Evolutionary conservation across 352 stramenopile genomes (phyloP).

Genomic region (Globisporangium viniferum): DNA sequence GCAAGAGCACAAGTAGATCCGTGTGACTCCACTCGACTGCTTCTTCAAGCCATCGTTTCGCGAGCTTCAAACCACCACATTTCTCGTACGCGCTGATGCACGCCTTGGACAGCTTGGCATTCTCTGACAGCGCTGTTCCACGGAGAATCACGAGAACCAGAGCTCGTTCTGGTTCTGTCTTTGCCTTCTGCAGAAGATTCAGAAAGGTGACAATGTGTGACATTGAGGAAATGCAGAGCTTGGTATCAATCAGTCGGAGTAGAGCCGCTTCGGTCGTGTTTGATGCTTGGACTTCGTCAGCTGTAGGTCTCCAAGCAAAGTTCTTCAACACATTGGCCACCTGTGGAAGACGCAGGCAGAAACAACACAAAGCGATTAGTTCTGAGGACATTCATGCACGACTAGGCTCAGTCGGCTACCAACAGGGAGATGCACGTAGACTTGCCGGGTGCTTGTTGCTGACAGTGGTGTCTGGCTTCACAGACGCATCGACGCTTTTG

Average conservation of each 20-base stretch:
- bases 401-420: background rate
- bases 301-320: conserved; percentile 23
- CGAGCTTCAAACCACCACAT: conserved; percentile 67
- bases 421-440: background rate
- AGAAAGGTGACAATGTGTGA: conserved; percentile 57
- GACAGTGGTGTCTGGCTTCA: conserved; percentile 6
- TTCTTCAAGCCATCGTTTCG: conserved; percentile 72
- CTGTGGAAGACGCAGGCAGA: conserved; percentile 3
- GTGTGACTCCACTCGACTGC: conserved; percentile 79
- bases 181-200: conserved; percentile 50
- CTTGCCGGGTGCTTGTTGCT: conserved; percentile 7
- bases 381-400: background rate
- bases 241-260: conserved; percentile 51
- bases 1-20: conserved; percentile 73
- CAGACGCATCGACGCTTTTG: background rate
- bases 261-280: conserved; percentile 47
- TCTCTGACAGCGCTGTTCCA: conserved; percentile 49
- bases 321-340: conserved; percentile 28
- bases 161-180: conserved; percentile 69
- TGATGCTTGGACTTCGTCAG: conserved; percentile 22
- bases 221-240: conserved; percentile 48
- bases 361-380: background rate
- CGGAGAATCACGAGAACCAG: conserved; percentile 70
- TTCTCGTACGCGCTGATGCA: conserved; percentile 72
- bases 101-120: conserved; percentile 52